These are phyloP conservation scores for Lasiosphaeria ovina DNA, from an alignment of 495 filamentous ascomycete genomes.

Conservation along the genomic window DNA sequence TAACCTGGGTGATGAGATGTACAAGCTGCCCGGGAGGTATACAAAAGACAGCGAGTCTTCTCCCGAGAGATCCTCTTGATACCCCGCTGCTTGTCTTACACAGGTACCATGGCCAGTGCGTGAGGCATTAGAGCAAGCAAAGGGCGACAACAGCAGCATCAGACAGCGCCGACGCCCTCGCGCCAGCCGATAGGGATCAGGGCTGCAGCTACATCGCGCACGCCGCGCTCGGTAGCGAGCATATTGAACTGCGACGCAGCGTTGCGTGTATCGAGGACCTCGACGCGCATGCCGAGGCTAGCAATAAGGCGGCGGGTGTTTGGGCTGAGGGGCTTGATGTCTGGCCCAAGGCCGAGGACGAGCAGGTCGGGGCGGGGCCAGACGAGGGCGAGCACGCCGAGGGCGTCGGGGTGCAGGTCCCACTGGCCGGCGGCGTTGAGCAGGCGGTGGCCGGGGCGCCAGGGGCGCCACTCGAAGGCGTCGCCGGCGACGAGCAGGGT, in stretches of 20 bases:
- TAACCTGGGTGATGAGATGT: no score
- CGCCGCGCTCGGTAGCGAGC: conserved; percentile 78
- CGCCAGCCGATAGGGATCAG: conserved; percentile 84
- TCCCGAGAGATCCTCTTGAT: no score
- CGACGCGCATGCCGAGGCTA: conserved; percentile 77
- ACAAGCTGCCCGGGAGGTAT: no score
- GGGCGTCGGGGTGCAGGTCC: conserved; percentile 67
- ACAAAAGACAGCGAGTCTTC: no score
- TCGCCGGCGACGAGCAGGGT: conserved; percentile 79
- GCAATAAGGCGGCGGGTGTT: conserved; percentile 68
- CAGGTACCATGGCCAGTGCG: no score
- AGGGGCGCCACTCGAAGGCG: conserved; percentile 84
- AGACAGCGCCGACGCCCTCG: conserved; percentile 45
- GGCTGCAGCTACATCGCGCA: conserved; percentile 79
- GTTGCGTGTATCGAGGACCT: conserved; percentile 90
- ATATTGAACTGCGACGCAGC: conserved; percentile 89
- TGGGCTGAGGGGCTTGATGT: conserved; percentile 72
- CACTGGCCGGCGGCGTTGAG: conserved; percentile 79
- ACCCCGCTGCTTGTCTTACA: background rate
- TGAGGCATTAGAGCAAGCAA: no score
- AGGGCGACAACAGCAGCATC: background rate
- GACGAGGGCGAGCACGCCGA: conserved; percentile 72
- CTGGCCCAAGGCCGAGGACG: conserved; percentile 79
- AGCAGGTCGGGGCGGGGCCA: conserved; percentile 94
- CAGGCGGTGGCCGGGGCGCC: conserved; percentile 44